Percentiles rank a stretch among this genome's conserved stretches.
Conservation (phyloP, 2,329 filamentous ascomycete genomes). For the Sarocladium oryzae region DNA sequence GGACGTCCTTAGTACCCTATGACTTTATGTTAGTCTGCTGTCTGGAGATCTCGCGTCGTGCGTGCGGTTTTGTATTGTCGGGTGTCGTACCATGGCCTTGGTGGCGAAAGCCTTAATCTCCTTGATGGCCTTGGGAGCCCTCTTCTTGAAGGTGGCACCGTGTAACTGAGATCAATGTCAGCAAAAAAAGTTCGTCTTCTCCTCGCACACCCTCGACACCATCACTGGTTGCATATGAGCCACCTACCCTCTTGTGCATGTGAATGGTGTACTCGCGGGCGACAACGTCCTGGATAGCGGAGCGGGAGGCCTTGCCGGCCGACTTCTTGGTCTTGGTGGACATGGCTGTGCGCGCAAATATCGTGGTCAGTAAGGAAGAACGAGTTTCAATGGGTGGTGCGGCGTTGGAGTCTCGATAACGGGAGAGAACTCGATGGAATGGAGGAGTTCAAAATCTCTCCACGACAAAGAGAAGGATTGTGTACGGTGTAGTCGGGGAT, state of each 20-base stretch:
- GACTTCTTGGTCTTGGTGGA: slow-evolving; percentile 34
- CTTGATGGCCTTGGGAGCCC: slow-evolving; percentile 97
- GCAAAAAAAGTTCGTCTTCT: too few relatives aligned
- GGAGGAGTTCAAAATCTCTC: slow-evolving; percentile 1
- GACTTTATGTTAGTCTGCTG: slow-evolving; percentile 16
- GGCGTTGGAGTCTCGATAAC: slow-evolving; percentile 10
- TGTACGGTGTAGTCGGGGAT: slow-evolving; percentile 18
- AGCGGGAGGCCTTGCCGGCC: slow-evolving; percentile 53
- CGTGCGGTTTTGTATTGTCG: neutral
- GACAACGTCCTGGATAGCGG: slow-evolving; percentile 98
- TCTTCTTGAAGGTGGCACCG: slow-evolving; percentile 99
- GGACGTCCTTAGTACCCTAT: slow-evolving; percentile 94
- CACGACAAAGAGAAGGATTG: slow-evolving; percentile 14
- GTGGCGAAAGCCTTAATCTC: slow-evolving; percentile 95
- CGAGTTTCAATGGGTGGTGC: slow-evolving; percentile 19
- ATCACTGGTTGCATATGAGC: too few relatives aligned
- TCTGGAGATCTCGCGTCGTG: neutral
- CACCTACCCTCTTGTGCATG: slow-evolving; percentile 80
- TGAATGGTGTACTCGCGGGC: slow-evolving; percentile 99
- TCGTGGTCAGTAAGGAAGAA: slow-evolving; percentile 11
- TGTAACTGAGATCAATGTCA: slow-evolving; percentile 60
- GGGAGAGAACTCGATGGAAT: neutral
- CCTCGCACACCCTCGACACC: too few relatives aligned
- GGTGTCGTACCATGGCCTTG: slow-evolving; percentile 82
- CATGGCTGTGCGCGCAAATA: slow-evolving; percentile 29